A percentile compares a stretch with the other conserved stretches of the same genome.
These are phyloP conservation scores for Aspergillus nidulans DNA, from an alignment of 495 filamentous ascomycete species.

Conservation along the genomic window DNA sequence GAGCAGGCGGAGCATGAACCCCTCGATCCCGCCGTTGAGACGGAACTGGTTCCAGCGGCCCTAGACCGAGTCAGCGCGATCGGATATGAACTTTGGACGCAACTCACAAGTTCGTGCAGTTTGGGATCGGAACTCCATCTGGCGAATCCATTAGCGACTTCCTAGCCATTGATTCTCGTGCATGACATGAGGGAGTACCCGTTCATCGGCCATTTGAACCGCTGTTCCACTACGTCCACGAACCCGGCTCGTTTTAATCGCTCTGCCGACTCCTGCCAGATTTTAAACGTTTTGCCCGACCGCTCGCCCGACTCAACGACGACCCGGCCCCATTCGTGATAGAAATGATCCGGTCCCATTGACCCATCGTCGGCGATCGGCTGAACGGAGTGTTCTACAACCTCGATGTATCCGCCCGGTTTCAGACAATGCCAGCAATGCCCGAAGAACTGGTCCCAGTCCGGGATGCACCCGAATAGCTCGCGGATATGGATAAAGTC, in stretches of 20 bases:
- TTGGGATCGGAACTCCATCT: conserved; percentile 62
- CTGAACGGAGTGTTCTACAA: conserved; percentile 50
- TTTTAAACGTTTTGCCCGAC: conserved; percentile 46
- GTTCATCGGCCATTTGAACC: conserved; percentile 54
- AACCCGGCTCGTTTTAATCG: conserved; percentile 48
- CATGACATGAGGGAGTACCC: conserved; percentile 10
- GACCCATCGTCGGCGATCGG: conserved; percentile 46
- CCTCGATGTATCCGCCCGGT: conserved; percentile 65
- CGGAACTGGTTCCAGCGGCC: conserved; percentile 59
- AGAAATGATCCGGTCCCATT: conserved; percentile 47
- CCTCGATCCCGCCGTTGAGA: conserved; percentile 56
- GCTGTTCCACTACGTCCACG: conserved; percentile 52
- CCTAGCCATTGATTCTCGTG: too few relatives aligned
- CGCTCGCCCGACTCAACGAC: conserved; percentile 48
- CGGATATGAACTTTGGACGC: not conserved
- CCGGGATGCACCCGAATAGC: conserved; percentile 53
- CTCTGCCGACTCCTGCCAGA: conserved; percentile 38
- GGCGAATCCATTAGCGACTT: conserved; percentile 26
- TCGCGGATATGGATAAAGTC: conserved; percentile 64
- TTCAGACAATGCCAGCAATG: conserved; percentile 40
- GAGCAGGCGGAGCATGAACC: conserved; percentile 54
- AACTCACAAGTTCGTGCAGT: conserved; percentile 51
- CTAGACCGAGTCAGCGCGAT: conserved; percentile 1
- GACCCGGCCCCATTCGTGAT: conserved; percentile 47
- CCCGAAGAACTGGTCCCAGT: conserved; percentile 50